Evolutionary conservation across 345 rosid genomes (phyloP).

Genomic region (Euphorbia pulcherrima): DNA sequence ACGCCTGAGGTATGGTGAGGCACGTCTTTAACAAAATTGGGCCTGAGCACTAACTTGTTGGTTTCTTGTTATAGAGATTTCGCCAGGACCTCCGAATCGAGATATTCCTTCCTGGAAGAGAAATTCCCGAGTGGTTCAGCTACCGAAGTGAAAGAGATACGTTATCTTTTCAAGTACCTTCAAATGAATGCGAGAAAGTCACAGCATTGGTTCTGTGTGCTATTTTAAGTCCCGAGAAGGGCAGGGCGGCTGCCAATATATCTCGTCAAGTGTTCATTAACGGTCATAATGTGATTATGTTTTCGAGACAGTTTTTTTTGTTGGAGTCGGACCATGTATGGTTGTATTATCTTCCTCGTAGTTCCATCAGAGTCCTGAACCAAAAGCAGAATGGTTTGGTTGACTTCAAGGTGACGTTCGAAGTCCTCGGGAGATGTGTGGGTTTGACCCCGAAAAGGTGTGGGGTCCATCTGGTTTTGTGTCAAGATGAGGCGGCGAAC

Average conservation of each 20-base stretch:
- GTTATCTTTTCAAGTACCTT: slow-evolving; percentile 10
- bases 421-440: slow-evolving; percentile 1
- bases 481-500: slow-evolving; percentile 1
- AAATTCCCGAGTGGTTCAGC: slow-evolving; percentile 14
- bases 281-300: slow-evolving; percentile 9
- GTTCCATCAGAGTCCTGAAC: slow-evolving; percentile 1
- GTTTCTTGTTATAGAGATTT: slow-evolving; percentile 4
- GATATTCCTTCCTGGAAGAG: slow-evolving; percentile 20
- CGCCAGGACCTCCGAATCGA: slow-evolving; percentile 13
- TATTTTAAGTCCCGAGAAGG: slow-evolving; percentile 11
- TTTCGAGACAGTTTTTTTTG: slow-evolving; percentile 16
- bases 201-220: slow-evolving; percentile 13
- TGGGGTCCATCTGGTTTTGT: not conserved
- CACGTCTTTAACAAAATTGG: no score
- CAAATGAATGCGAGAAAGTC: not conserved
- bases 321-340: slow-evolving; percentile 12
- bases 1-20: no score
- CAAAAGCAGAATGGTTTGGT: not conserved
- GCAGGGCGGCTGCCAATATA: slow-evolving; percentile 7
- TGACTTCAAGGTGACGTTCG: slow-evolving; percentile 7
- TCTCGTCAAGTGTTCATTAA: slow-evolving; percentile 18
- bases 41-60: not conserved
- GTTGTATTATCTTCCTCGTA: slow-evolving; percentile 17
- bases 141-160: slow-evolving; percentile 5
- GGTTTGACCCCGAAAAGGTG: slow-evolving; percentile 5